A percentile compares a stretch with the other conserved stretches of the same genome.
phyloP scores from a whole-genome alignment of 805 yeast genomes.

The Ogataea salicorniae region DNA sequence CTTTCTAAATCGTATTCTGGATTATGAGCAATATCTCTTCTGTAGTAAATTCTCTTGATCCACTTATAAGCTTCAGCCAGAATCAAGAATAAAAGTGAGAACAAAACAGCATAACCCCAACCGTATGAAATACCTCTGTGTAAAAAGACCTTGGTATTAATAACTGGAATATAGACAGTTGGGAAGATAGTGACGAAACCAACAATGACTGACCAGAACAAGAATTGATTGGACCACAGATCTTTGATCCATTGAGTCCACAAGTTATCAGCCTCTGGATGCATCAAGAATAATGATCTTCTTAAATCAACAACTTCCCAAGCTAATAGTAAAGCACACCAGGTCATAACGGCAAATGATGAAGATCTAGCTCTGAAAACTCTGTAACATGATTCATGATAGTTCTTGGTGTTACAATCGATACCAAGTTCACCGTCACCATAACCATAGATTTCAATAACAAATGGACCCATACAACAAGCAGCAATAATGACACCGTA shows the following conservation, averaged over 20 bases:
- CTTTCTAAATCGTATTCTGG: slow-evolving; percentile 64
- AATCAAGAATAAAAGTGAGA: slow-evolving; percentile 49
- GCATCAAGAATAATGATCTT: slow-evolving; percentile 66
- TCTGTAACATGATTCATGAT: slow-evolving; percentile 43
- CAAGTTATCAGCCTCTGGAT: slow-evolving; percentile 58
- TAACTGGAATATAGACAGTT: slow-evolving; percentile 83
- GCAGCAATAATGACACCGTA: slow-evolving; percentile 75
- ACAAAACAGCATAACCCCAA: slow-evolving; percentile 72
- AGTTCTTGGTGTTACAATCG: slow-evolving; percentile 49
- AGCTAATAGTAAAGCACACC: slow-evolving; percentile 77
- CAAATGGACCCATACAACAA: slow-evolving; percentile 62
- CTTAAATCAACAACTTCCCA: slow-evolving; percentile 79
- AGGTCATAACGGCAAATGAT: slow-evolving; percentile 76
- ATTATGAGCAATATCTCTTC: slow-evolving; percentile 40
- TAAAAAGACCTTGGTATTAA: slow-evolving; percentile 67
- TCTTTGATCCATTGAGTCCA: slow-evolving; percentile 57
- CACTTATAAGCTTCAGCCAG: slow-evolving; percentile 67
- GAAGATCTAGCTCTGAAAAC: slow-evolving; percentile 76
- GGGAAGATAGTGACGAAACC: slow-evolving; percentile 76
- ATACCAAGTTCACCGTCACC: slow-evolving; percentile 63
- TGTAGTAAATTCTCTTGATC: slow-evolving; percentile 51
- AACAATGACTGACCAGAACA: slow-evolving; percentile 73
- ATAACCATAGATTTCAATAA: slow-evolving; percentile 58
- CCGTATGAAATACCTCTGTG: slow-evolving; percentile 70
- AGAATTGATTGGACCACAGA: slow-evolving; percentile 67